A percentile compares a stretch with the other conserved stretches of the same genome.
phyloP scores from a whole-genome alignment of 2,329 filamentous ascomycete genomes.

The Colletotrichum sansevieriae region DNA sequence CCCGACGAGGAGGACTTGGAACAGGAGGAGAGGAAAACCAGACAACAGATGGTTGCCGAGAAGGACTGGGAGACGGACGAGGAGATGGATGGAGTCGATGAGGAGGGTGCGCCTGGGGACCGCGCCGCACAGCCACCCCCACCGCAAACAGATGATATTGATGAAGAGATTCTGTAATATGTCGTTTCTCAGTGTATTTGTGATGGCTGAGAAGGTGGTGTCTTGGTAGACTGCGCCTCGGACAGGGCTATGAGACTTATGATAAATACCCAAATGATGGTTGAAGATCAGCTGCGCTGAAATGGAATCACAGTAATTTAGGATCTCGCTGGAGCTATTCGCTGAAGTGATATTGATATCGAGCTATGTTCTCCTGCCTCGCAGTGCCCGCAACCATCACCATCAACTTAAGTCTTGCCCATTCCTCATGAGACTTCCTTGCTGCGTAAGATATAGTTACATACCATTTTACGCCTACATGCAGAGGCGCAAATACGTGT shows the following conservation, averaged over 20 bases:
- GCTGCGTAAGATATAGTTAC: too few species aligned
- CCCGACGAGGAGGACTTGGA: conserved; percentile 45
- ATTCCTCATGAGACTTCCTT: too few species aligned
- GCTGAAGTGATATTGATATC: too few species aligned
- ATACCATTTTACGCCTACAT: too few species aligned
- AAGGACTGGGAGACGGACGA: conserved; percentile 51
- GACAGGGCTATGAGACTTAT: conserved; percentile 40
- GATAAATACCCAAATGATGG: conserved; percentile 40
- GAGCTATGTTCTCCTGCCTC: too few species aligned
- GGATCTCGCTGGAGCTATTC: too few species aligned
- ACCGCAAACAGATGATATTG: conserved; percentile 34
- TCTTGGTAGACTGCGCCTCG: conserved; percentile 24
- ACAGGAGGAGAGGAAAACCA: conserved; percentile 42
- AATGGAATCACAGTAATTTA: too few species aligned
- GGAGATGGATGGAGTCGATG: conserved; percentile 50
- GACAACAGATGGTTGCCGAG: conserved; percentile 43
- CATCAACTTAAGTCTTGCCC: too few species aligned
- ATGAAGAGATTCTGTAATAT: conserved; percentile 41
- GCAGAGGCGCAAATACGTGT: too few species aligned
- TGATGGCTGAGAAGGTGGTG: conserved; percentile 16
- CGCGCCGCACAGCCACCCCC: conserved; percentile 1
- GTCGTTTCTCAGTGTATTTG: conserved; percentile 6
- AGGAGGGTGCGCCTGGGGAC: conserved; percentile 6
- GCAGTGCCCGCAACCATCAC: too few species aligned
- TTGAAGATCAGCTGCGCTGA: conserved; percentile 14